Base-by-base conservation (phyloP, 805 yeast species). In the Pichia insulana region DNA sequence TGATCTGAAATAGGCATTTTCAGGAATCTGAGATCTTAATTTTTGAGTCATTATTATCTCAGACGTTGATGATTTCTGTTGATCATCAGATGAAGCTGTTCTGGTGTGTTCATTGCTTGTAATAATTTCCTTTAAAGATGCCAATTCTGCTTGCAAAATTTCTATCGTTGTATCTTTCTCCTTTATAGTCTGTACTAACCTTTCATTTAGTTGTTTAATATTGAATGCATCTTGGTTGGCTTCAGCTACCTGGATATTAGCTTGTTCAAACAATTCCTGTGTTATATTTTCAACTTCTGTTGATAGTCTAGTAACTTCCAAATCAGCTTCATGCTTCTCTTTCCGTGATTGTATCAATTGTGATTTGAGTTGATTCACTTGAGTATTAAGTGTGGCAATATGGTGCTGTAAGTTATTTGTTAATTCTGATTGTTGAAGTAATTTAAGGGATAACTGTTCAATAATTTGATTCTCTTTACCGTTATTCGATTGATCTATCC, bases 201-300 rank as follows among this genome's bases (percentile, higher is more conserved):
- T 77, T 28, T 71, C 63, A 51, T 83, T 83, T 50, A 78, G 76
- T 39, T 74, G 61, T 51, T 79, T 77, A 47, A 68, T 68, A 28
- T 74, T 76, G 54, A 79, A 71, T 5, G 80, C 73, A 43, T 80
- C 83, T 41, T 76, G 69, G 46, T 84, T 75, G 0, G 95, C 95
- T 47, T 79, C 76, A 38, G 82, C 76, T 7, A 86, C 96, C 85
- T 85, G 84, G 39, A 73, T 71, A 56, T 86, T 86, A 12, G 96
- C 96, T 56, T 87, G 92, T 48, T 76, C 82, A 56, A 86, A 86
- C 27, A 86, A 63, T 1, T 88, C 76, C 1, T 80, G 85, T 1
- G 88, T 76, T 37, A 86, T 62, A 32, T 85, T 95, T 55, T 84
- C 92, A 30, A 86, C 83, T 56, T 86, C 96, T 27, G 70, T 34